Conservation (phyloP, 129 eudicot genomes). For the Deinandra increscens region DNA sequence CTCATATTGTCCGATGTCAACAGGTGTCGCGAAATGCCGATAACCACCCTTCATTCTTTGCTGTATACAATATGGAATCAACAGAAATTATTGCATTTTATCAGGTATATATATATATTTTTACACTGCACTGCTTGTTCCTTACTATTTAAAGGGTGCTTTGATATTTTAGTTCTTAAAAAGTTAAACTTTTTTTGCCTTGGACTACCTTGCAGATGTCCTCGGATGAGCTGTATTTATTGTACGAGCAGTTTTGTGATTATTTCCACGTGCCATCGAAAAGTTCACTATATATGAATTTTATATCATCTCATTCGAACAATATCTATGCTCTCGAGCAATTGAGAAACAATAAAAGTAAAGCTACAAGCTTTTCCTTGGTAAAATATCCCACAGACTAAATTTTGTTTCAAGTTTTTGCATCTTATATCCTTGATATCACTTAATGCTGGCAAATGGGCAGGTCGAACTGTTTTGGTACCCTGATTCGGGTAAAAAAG, state of each 20-base stretch:
- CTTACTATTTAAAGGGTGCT: background rate
- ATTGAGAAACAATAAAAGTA: conserved; percentile 61
- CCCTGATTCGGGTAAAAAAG: background rate
- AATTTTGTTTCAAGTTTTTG: background rate
- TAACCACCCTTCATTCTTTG: conserved; percentile 93
- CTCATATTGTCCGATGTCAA: background rate
- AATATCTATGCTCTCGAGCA: conserved; percentile 91
- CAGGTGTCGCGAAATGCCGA: conserved; percentile 93
- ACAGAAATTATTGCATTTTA: conserved; percentile 88
- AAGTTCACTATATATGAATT: conserved; percentile 68
- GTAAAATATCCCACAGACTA: conserved; percentile 35
- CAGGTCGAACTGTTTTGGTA: background rate
- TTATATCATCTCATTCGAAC: conserved; percentile 87
- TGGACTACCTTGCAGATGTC: conserved; percentile 55
- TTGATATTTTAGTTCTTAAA: background rate
- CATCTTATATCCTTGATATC: background rate
- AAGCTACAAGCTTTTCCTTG: conserved; percentile 77
- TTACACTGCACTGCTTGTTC: background rate
- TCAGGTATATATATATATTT: conserved; percentile 51
- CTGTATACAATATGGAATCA: conserved; percentile 97
- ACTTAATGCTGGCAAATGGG: background rate
- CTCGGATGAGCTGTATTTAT: conserved; percentile 77
- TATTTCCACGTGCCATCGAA: conserved; percentile 75
- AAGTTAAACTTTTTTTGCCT: background rate
- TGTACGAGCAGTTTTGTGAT: conserved; percentile 87